Conservation (phyloP, 768 basidiomycete genomes). For the Gautieria morchelliformis region DNA sequence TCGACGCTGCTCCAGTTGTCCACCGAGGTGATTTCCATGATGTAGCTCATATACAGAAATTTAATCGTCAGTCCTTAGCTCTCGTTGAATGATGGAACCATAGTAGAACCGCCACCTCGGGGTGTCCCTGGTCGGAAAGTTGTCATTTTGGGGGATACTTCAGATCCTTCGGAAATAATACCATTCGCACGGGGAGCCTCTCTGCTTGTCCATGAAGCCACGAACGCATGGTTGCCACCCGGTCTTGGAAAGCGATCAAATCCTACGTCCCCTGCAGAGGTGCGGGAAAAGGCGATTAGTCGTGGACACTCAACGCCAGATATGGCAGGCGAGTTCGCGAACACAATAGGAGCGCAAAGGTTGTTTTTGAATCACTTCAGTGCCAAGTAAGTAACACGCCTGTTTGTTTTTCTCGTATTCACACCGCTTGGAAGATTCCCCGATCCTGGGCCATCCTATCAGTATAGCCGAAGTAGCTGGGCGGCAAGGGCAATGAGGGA, state of each 20-base stretch:
- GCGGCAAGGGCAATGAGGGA: constrained; percentile 42
- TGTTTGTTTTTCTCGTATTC: background rate
- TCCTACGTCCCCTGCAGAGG: constrained; percentile 30
- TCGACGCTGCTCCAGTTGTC: constrained; percentile 66
- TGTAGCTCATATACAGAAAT: too few species aligned
- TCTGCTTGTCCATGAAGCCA: constrained; percentile 81
- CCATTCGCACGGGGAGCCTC: constrained; percentile 50
- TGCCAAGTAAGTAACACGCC: constrained; percentile 37
- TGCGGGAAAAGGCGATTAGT: constrained; percentile 50
- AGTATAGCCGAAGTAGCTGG: constrained; percentile 23
- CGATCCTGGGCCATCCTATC: constrained; percentile 40
- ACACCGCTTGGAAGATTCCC: constrained; percentile 14
- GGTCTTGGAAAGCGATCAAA: constrained; percentile 38
- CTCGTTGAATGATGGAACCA: constrained; percentile 25
- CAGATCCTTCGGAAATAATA: constrained; percentile 49
- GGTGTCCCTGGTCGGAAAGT: constrained; percentile 50
- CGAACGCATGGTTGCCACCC: constrained; percentile 59
- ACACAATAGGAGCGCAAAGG: constrained; percentile 41
- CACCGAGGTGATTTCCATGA: constrained; percentile 49
- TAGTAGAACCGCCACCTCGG: constrained; percentile 18
- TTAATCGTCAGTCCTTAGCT: constrained; percentile 30
- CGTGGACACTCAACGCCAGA: constrained; percentile 72
- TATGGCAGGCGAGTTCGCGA: constrained; percentile 74
- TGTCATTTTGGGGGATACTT: constrained; percentile 72
- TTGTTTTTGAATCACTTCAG: constrained; percentile 73